Percentiles rank a stretch among this genome's conserved stretches.
Evolutionary conservation across 257 asterid genomes (phyloP).

Genomic region (Haberlea rhodopensis): DNA sequence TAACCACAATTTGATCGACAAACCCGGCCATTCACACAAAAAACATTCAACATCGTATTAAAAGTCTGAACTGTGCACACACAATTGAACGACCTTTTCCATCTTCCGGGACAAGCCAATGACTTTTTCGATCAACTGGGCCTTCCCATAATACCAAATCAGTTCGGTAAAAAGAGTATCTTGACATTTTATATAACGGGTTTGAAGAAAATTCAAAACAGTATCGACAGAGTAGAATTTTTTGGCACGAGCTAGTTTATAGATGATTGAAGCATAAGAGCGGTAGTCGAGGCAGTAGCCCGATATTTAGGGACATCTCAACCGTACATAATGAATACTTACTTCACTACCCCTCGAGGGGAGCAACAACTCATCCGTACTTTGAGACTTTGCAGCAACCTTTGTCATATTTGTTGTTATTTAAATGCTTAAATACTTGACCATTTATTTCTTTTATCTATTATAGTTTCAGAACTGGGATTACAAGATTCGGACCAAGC

Average conservation of each 20-base stretch:
- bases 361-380: too few relatives aligned
- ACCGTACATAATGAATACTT: too few relatives aligned
- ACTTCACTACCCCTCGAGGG: too few relatives aligned
- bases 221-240: constrained; percentile 57
- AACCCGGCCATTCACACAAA: constrained; percentile 44
- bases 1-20: constrained; percentile 70
- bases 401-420: too few relatives aligned
- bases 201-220: constrained; percentile 43
- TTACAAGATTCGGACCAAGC: too few relatives aligned
- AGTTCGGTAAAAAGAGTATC: constrained; percentile 69
- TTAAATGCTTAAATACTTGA: too few relatives aligned
- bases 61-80: constrained; percentile 59
- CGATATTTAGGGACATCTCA: too few relatives aligned
- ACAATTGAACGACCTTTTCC: constrained; percentile 63
- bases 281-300: constrained; percentile 86
- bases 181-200: constrained; percentile 52
- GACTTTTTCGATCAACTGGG: constrained; percentile 49
- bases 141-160: constrained; percentile 72
- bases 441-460: too few relatives aligned
- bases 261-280: constrained; percentile 65
- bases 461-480: too few relatives aligned
- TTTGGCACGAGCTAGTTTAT: constrained; percentile 67
- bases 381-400: too few relatives aligned
- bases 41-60: constrained; percentile 66
- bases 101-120: constrained; percentile 48